Percentiles rank a stretch among this genome's conserved stretches.
Evolutionary conservation across 176 grass and related monocot genomes (phyloP).

Genomic region (Avena atlantica): DNA sequence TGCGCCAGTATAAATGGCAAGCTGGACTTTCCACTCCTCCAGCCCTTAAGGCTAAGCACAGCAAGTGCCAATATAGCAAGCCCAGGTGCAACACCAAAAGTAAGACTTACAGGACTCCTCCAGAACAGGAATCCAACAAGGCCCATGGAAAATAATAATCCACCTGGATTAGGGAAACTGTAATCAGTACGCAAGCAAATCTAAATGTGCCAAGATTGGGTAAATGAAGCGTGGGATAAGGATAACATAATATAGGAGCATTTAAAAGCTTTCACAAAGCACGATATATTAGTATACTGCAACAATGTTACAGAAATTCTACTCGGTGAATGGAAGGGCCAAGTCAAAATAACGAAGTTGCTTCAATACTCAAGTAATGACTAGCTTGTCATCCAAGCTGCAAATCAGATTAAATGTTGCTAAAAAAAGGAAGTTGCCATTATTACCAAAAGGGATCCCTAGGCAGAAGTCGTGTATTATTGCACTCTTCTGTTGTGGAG

Average conservation of each 20-base stretch:
- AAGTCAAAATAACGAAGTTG: conserved; percentile 17
- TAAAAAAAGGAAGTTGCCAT: conserved; percentile 27
- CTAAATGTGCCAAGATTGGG: background rate
- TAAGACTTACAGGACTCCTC: conserved; percentile 71
- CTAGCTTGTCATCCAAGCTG: conserved; percentile 27
- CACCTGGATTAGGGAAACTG: conserved; percentile 55
- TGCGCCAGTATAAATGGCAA: conserved; percentile 87
- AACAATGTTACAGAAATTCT: conserved; percentile 16
- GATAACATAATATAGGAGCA: conserved; percentile 20
- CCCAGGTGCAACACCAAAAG: conserved; percentile 75
- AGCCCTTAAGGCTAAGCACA: conserved; percentile 83
- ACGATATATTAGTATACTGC: background rate
- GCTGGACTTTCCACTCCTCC: conserved; percentile 84
- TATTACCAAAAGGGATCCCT: conserved; percentile 94
- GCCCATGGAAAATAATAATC: conserved; percentile 71
- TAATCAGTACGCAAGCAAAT: conserved; percentile 15
- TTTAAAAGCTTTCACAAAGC: conserved; percentile 14
- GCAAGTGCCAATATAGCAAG: conserved; percentile 74
- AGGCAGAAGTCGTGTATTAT: conserved; percentile 98
- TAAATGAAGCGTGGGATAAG: background rate
- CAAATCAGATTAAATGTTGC: background rate
- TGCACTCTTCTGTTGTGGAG: conserved; percentile 60
- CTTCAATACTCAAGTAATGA: background rate
- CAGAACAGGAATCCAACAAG: conserved; percentile 83
- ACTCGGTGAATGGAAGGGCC: background rate